A percentile compares a stretch with the other conserved stretches of the same genome.
Conservation (phyloP, 169 alveolate genomes). For the Plasmodium blacklocki region DNA sequence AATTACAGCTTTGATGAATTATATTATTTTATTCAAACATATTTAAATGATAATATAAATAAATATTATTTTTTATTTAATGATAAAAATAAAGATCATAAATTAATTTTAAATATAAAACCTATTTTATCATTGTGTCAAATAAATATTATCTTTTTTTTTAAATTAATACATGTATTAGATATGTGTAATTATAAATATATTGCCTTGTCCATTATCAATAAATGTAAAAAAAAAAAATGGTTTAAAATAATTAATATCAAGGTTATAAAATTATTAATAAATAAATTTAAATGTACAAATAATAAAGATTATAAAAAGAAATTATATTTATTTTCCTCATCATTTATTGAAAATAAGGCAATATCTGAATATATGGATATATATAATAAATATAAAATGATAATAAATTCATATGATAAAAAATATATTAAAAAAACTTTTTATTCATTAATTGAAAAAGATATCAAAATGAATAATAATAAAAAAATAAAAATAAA, state of each 20-base stretch:
- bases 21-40: constrained; percentile 12
- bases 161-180: constrained; percentile 4
- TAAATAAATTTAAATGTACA: background rate
- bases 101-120: background rate
- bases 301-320: background rate
- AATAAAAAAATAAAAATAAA: background rate
- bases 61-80: background rate
- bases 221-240: background rate
- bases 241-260: too few species aligned
- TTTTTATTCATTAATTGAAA: too few species aligned
- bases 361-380: constrained; percentile 11
- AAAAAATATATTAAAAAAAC: constrained; percentile 5
- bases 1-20: constrained; percentile 37
- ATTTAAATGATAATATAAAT: constrained; percentile 7
- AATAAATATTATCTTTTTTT: constrained; percentile 29
- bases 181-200: constrained; percentile 4
- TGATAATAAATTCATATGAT: constrained; percentile 17
- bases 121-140: constrained; percentile 17
- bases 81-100: background rate
- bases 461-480: too few species aligned
- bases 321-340: background rate
- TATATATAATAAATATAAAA: constrained; percentile 24
- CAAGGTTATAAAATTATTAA: constrained; percentile 5
- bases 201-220: background rate
- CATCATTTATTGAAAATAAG: background rate